A percentile compares a stretch with the other conserved stretches of the same genome.
Evolutionary conservation across 306 rosid species (phyloP).

Genomic region (Glycine tomentella): DNA sequence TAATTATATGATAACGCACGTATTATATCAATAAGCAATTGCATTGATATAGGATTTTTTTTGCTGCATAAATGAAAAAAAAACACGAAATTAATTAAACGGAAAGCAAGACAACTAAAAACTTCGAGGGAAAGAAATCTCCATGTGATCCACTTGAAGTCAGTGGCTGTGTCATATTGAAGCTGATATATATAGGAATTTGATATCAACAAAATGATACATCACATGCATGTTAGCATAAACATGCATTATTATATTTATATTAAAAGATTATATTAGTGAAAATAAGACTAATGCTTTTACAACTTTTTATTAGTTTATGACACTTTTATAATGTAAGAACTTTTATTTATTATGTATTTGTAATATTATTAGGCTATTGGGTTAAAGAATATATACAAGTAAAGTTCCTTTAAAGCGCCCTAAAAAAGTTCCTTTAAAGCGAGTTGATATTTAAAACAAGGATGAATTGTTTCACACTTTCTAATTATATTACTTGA

Average conservation of each 20-base stretch:
- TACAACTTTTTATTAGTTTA: not conserved
- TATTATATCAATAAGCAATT: not conserved
- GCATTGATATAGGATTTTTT: not conserved
- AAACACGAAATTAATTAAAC: not conserved
- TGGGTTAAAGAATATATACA: not conserved
- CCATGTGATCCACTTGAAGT: not conserved
- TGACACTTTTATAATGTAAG: not conserved
- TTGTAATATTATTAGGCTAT: not conserved
- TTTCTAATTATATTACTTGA: not conserved
- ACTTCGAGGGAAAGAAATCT: not conserved
- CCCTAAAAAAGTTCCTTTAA: not conserved
- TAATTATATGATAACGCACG: too few species aligned
- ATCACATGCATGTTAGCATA: not conserved
- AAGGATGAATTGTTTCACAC: not conserved
- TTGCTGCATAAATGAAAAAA: not conserved
- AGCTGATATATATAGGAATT: not conserved
- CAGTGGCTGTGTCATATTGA: not conserved
- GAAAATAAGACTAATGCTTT: not conserved
- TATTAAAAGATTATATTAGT: not conserved
- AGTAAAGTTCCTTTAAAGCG: not conserved
- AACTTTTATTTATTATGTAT: not conserved
- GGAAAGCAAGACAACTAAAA: not conserved
- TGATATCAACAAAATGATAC: too few species aligned
- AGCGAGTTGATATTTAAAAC: not conserved
- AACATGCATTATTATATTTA: not conserved